These are phyloP conservation scores for apple (Malus domestica) DNA, from an alignment of 306 rosid species.

Conservation along the genomic window DNA sequence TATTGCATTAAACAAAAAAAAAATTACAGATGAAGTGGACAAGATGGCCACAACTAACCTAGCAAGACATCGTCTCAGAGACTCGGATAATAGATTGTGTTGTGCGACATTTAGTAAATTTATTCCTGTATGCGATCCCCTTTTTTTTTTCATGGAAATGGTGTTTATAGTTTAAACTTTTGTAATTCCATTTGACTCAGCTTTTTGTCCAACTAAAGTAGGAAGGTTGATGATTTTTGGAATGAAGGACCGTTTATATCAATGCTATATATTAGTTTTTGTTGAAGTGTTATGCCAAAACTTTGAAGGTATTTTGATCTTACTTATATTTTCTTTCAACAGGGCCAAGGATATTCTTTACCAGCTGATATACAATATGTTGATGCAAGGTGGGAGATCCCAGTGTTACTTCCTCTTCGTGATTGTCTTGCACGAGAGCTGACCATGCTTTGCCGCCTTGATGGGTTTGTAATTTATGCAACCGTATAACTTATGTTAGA, in stretches of 20 bases:
- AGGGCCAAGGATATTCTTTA: slow-evolving; percentile 92
- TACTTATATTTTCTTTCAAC: slow-evolving; percentile 17
- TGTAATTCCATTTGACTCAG: background rate
- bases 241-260: background rate
- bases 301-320: background rate
- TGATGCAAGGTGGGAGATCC: slow-evolving; percentile 79
- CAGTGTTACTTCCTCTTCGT: slow-evolving; percentile 79
- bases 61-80: background rate
- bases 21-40: too few species aligned
- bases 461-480: slow-evolving; percentile 56
- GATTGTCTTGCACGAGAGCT: slow-evolving; percentile 76
- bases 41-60: background rate
- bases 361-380: slow-evolving; percentile 93
- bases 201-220: background rate
- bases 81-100: background rate
- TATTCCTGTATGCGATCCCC: background rate
- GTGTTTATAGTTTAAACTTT: background rate
- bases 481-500: too few species aligned
- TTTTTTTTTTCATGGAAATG: background rate
- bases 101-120: background rate
- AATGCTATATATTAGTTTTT: background rate
- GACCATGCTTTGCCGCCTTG: slow-evolving; percentile 67
- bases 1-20: too few species aligned
- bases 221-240: background rate
- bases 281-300: background rate